Evolutionary conservation across 2,329 filamentous ascomycete genomes (phyloP), one percentile per base, ranked within the genome.

Genomic region (Helotiales sp.): DNA sequence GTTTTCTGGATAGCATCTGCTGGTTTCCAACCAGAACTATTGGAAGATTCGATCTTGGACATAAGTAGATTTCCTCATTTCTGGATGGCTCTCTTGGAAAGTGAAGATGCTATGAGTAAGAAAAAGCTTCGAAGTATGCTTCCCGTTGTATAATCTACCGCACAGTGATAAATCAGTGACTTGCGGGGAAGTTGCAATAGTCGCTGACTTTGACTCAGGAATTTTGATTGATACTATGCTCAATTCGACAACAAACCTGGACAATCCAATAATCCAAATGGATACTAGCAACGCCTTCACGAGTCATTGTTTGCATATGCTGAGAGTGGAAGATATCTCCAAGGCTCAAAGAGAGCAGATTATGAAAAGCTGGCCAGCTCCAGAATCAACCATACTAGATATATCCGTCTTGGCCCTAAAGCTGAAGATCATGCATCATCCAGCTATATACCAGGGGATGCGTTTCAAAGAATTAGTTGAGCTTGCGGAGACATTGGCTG

Each of bases 351-450:
- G 79, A 52, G 79, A 81, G 62, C 69, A 66, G 6, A 68, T 80
- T 5, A 74, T 81, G 72, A 62, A 57, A n/a, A 49, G 50, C n/a
- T 71, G 67, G 66, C 31, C 60, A 13, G 48, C 52, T 24, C 36
- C 54, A 27, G 44, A 52, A 10, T 57, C 56, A 2, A 55, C 54
- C 24, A 50, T 58, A 30, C 38, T 67, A n/a, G 55, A 68, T 53
- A 57, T 65, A 29, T 56, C 60, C 34, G 64, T 79, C 5, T 69
- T 84, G 6, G 73, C 75, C 19, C 63, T 84, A 48, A 75, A 77
- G 61, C 68, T 75, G 2, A 83, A 80, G 63, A 68, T 83, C 24
- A 81, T 82, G 76, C 67, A 70, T 5, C 74, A 75, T n/a, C 75
- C 81, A 0, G 81, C 79, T 0, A 81, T 81, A 55, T 80, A 83